Evolutionary conservation across 495 filamentous ascomycete genomes (phyloP).

Genomic region (Hypoxylon subgilvum): DNA sequence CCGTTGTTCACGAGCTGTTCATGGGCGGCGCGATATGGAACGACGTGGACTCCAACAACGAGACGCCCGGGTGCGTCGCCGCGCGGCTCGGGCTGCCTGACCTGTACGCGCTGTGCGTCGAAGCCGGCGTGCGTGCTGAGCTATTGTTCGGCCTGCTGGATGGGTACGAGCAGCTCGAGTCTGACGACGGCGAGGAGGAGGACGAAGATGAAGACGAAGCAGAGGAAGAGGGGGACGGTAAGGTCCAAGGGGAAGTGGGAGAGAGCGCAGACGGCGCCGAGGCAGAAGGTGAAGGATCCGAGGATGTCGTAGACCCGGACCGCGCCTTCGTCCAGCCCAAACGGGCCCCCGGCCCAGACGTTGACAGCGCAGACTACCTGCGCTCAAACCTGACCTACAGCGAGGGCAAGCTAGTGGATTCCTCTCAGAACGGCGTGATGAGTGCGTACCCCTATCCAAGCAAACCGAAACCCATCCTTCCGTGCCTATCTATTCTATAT

Average conservation of each 20-base stretch:
- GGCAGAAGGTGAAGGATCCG: not conserved
- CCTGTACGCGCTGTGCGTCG: conserved; percentile 84
- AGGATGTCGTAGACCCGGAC: conserved; percentile 39
- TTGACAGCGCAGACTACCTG: conserved; percentile 75
- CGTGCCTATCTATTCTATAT: not conserved
- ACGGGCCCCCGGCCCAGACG: conserved; percentile 45
- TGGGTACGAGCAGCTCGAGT: conserved; percentile 75
- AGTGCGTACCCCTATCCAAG: conserved; percentile 32
- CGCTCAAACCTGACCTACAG: conserved; percentile 77
- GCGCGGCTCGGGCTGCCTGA: conserved; percentile 69
- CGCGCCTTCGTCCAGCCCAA: conserved; percentile 45
- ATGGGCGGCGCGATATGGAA: conserved; percentile 96
- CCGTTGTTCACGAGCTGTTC: conserved; percentile 77
- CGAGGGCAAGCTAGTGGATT: conserved; percentile 76
- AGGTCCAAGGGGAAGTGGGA: conserved; percentile 35
- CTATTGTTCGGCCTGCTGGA: conserved; percentile 77
- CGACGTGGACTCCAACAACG: conserved; percentile 80
- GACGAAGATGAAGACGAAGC: conserved; percentile 57
- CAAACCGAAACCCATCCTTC: not conserved
- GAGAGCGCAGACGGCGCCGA: conserved; percentile 25
- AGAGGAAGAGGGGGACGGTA: too few species aligned
- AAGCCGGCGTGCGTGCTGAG: conserved; percentile 91
- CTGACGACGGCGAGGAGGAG: conserved; percentile 65
- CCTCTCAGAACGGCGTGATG: conserved; percentile 88
- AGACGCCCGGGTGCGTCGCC: conserved; percentile 93